Evolutionary conservation across 306 rosid species (phyloP), one percentile per base, ranked within the genome.

Genomic region (Prunus kanzakura): DNA sequence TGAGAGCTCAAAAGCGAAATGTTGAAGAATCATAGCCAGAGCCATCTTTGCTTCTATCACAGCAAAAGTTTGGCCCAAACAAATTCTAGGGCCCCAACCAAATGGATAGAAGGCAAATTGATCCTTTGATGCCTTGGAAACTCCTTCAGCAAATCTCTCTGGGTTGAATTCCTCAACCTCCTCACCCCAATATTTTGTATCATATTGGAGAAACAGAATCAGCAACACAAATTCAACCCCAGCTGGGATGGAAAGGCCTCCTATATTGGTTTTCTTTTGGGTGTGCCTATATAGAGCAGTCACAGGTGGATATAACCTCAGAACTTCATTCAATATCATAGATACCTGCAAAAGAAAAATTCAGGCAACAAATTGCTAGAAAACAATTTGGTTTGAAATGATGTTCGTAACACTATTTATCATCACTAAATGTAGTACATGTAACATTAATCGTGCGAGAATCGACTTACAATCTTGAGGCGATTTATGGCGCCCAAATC

Each of bases 51-150:
- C 86, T 75, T 86, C 86, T 11, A 86, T 25, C 69, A 83, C 19
- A 20, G 88, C 86, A 60, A 88, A 85, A 62, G 62, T 79, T 78
- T 85, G 89, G 38, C 89, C 91, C 3, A 82, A 55, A 58, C 91
- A 85, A 14, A 80, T 81, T 71, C 85, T 79, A 3, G 88, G 86
- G 12, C 89, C 87, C 88, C 88, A 81, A 12, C 89, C 81, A 82
- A 88, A 88, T 1, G 91, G 83, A 64, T 32, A 81, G 80, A 81
- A 85, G 7, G 83, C 86, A 29, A 73, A 29, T 65, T 76, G 79
- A 62, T 79, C 81, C 54, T 62, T 77, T 5, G 83, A 69, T 46
- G 89, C 82, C 68, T 80, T 82, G 2, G 76, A 67, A 66, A 81
- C 82, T 27, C 89, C 88, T 15, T 83, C 77, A 2, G 78, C 29